Percentiles rank a stretch among this genome's conserved stretches.
phyloP scores from a whole-genome alignment of 2,329 filamentous ascomycete genomes.

The Rhexocercosporidium sp. region DNA sequence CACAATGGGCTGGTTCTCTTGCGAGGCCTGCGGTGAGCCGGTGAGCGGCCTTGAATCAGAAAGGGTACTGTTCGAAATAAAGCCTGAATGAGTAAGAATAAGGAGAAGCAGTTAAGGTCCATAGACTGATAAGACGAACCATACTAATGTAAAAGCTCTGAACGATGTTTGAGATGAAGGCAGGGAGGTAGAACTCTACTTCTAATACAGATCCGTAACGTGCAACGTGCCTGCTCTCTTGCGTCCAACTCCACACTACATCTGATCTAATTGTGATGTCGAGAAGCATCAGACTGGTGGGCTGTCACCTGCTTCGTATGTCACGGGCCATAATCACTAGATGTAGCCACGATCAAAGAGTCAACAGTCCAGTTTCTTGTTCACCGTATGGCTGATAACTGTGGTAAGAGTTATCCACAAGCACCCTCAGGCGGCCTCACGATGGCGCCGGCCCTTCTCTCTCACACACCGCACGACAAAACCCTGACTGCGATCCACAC shows the following conservation, averaged over 20 bases:
- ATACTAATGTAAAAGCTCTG: not conserved
- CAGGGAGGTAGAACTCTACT: not conserved
- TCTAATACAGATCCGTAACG: not conserved
- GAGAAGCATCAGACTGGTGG: not conserved
- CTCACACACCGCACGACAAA: not conserved
- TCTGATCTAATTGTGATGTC: not conserved
- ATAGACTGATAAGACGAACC: not conserved
- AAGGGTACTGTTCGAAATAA: not conserved
- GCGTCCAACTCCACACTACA: not conserved
- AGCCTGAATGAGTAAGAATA: not conserved
- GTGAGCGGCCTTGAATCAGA: too few species aligned
- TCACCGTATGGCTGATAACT: not conserved
- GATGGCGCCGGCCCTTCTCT: not conserved
- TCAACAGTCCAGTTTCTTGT: not conserved
- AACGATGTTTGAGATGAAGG: not conserved
- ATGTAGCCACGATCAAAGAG: not conserved
- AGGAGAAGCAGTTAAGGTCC: not conserved
- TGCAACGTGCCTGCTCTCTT: not conserved
- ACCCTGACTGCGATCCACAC: conserved; percentile 2
- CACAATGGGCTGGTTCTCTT: too few species aligned
- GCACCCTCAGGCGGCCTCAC: not conserved
- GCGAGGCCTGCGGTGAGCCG: too few species aligned
- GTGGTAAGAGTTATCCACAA: too few species aligned
- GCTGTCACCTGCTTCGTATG: not conserved
- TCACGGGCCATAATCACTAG: not conserved